Percentiles rank a stretch among this genome's conserved stretches.
Conservation (phyloP, 108 stramenopile species). For the Fistulifera solaris region DNA sequence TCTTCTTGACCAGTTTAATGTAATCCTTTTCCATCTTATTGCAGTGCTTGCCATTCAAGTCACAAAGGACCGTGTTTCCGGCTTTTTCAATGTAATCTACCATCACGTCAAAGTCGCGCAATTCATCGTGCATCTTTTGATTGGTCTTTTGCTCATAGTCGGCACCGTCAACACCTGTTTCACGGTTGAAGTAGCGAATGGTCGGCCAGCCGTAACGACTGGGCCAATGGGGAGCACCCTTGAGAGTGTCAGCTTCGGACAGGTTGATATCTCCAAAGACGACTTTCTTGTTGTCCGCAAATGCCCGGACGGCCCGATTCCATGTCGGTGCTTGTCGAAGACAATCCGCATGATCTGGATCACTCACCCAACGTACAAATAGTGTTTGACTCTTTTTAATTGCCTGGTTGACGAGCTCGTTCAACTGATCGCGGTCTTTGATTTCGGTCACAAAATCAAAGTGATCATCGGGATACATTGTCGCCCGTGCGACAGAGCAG, state of each 20-base stretch:
- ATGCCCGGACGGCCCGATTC: slow-evolving; percentile 46
- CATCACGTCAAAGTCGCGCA: slow-evolving; percentile 34
- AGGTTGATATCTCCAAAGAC: slow-evolving; percentile 49
- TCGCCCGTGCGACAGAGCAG: too few species aligned
- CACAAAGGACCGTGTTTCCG: slow-evolving; percentile 26
- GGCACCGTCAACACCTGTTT: slow-evolving; percentile 43
- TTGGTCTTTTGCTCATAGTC: slow-evolving; percentile 42
- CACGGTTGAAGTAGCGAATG: slow-evolving; percentile 56
- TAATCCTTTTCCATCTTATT: too few species aligned
- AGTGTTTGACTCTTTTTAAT: slow-evolving; percentile 46
- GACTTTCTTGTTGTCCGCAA: slow-evolving; percentile 36
- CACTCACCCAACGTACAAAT: slow-evolving; percentile 57
- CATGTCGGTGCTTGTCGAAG: slow-evolving; percentile 68
- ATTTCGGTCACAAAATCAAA: slow-evolving; percentile 28
- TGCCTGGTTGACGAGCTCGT: slow-evolving; percentile 13
- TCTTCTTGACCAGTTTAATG: too few species aligned
- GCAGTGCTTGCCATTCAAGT: too few species aligned
- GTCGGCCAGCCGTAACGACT: slow-evolving; percentile 68
- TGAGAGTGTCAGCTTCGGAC: slow-evolving; percentile 16
- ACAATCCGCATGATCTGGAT: slow-evolving; percentile 63
- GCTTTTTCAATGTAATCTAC: slow-evolving; percentile 38
- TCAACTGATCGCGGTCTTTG: slow-evolving; percentile 26
- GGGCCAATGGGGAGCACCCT: slow-evolving; percentile 27
- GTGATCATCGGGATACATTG: slow-evolving; percentile 33
- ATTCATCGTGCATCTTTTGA: slow-evolving; percentile 46